phyloP scores from a whole-genome alignment of 169 alveolate genomes.

The Eimeria maxima region DNA sequence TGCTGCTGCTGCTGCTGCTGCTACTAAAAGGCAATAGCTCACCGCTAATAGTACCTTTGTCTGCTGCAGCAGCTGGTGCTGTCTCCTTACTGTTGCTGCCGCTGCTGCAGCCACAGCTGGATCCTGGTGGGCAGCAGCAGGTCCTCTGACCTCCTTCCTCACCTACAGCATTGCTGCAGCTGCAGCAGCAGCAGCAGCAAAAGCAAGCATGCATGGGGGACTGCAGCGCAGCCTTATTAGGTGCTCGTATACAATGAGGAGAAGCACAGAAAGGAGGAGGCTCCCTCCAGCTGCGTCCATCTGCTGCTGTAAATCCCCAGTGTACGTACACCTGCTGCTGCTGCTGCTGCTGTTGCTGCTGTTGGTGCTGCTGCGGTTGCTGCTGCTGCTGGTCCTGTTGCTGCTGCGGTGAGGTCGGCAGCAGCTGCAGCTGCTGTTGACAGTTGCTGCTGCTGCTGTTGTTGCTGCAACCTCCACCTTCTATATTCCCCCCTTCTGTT shows the following conservation, averaged over 20 bases:
- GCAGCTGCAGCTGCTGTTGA: neutral
- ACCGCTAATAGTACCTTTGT: neutral
- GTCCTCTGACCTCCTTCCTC: neutral
- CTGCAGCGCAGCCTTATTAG: conserved; percentile 58
- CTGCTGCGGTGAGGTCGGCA: neutral
- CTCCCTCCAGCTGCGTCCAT: conserved; percentile 70
- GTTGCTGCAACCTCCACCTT: neutral
- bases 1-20: conserved; percentile 61
- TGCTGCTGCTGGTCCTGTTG: conserved; percentile 65
- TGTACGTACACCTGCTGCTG: conserved; percentile 67
- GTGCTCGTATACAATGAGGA: conserved; percentile 16
- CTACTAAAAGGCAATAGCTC: neutral
- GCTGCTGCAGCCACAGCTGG: conserved; percentile 38
- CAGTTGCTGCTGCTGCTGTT: neutral
- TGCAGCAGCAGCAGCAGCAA: conserved; percentile 59
- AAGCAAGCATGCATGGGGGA: conserved; percentile 47
- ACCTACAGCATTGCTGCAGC: conserved; percentile 5
- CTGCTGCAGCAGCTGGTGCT: neutral
- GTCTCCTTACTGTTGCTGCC: neutral
- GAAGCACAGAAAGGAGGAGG: conserved; percentile 48
- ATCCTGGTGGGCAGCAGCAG: neutral
- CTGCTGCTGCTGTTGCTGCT: conserved; percentile 71
- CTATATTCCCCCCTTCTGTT: neutral
- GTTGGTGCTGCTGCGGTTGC: conserved; percentile 17
- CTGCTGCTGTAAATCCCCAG: conserved; percentile 65